Evolutionary conservation across 2,329 filamentous ascomycete species (phyloP).

Genomic region (Gremmenia infestans): DNA sequence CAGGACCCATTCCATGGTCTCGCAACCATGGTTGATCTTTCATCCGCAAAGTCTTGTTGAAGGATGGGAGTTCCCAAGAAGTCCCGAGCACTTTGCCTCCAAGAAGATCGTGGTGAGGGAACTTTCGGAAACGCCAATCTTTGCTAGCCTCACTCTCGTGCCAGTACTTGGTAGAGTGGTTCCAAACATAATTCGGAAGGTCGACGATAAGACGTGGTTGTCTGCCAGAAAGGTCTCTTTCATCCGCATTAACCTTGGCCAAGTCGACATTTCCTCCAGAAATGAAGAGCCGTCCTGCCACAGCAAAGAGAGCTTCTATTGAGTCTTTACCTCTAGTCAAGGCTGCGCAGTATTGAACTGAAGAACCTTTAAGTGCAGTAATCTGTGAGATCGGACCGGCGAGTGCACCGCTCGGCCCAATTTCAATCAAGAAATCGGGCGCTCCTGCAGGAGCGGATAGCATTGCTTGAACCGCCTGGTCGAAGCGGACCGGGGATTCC

Average conservation of each 20-base stretch:
- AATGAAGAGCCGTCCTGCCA: constrained; percentile 28
- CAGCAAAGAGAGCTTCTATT: constrained; percentile 39
- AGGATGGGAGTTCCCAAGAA: constrained; percentile 21
- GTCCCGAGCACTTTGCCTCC: constrained; percentile 30
- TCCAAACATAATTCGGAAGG: constrained; percentile 50
- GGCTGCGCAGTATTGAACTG: constrained; percentile 22
- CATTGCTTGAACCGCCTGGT: constrained; percentile 5
- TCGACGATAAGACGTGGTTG: constrained; percentile 29
- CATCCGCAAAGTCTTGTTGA: constrained; percentile 26
- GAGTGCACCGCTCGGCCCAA: constrained; percentile 33
- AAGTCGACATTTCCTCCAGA: neutral
- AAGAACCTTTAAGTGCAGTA: constrained; percentile 27
- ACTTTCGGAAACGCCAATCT: constrained; percentile 41
- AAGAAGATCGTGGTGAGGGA: constrained; percentile 46
- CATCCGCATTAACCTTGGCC: constrained; percentile 32
- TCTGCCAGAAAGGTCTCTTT: neutral
- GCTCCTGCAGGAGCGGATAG: neutral
- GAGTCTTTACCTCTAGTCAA: constrained; percentile 49
- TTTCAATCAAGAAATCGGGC: constrained; percentile 22
- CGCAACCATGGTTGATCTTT: constrained; percentile 47
- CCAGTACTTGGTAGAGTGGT: constrained; percentile 49
- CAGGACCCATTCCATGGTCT: constrained; percentile 45
- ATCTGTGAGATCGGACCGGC: constrained; percentile 28
- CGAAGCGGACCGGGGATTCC: constrained; percentile 15
- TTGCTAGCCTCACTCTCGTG: constrained; percentile 44